These are phyloP conservation scores for Sarocladium kiliense DNA, from an alignment of 2,329 filamentous ascomycete genomes.

Conservation along the genomic window DNA sequence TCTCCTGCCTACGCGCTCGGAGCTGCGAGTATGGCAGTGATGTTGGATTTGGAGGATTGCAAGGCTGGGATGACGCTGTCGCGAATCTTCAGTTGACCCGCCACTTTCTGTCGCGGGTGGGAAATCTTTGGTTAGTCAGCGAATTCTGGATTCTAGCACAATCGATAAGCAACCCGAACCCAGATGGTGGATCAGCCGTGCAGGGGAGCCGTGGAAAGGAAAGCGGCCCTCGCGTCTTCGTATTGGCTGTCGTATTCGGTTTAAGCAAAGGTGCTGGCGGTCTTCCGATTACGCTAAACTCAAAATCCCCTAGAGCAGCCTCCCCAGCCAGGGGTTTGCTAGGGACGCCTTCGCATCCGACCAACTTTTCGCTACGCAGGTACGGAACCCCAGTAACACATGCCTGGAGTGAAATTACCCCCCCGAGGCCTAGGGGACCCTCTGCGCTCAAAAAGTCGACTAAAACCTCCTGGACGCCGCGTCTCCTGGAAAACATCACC, in stretches of 20 bases:
- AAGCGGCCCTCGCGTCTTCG: background rate
- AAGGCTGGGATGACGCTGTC: background rate
- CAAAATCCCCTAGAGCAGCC: background rate
- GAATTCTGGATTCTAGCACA: background rate
- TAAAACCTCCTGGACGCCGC: slow-evolving; percentile 7
- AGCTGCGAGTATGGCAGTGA: background rate
- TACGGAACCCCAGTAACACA: background rate
- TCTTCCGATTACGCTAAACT: slow-evolving; percentile 1
- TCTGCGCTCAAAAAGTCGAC: slow-evolving; percentile 5
- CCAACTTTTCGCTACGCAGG: background rate
- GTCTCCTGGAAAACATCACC: background rate
- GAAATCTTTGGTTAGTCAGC: slow-evolving; percentile 1
- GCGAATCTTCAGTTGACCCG: slow-evolving; percentile 6
- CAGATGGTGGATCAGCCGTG: background rate
- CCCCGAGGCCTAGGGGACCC: background rate
- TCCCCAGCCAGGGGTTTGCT: slow-evolving; percentile 2
- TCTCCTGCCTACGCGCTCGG: background rate
- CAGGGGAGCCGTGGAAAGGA: background rate
- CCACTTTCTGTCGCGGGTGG: background rate
- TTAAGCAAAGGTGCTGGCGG: background rate
- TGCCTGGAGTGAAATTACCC: background rate
- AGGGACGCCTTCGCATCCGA: slow-evolving; percentile 1
- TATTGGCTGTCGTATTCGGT: slow-evolving; percentile 7
- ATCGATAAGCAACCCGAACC: slow-evolving; percentile 4
- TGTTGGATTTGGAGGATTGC: background rate